Base-by-base conservation (phyloP, 768 basidiomycete species). In the Hemileccinum impolitum region DNA sequence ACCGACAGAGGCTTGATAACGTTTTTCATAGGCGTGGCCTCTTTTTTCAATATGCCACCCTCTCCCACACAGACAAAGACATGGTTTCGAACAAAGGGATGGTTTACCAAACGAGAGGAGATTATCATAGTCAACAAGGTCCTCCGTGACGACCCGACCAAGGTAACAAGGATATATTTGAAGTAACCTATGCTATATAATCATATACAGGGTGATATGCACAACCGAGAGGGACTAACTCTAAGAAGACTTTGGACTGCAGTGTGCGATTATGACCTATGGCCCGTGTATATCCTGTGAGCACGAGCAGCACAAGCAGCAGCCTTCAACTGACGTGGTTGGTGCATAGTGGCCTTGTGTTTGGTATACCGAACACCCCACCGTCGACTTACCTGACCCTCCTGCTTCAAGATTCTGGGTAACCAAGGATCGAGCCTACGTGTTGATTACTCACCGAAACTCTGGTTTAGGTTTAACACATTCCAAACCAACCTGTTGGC, bases 61-160 rank as follows among this genome's bases (percentile, higher is more conserved):
- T 78, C 77, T 3, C 81, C 81, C 2, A 83, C 79, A 2, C 79
- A 81, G 55, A 80, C 82, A 1, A 78, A 73, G 50, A 62, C 72
- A 1, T 77, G 80, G 76, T 81, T 77, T 68, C 61, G 81, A 39
- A 78, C 77, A 0, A 76, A 78, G 34, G 80, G 82, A 0, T 85
- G 82, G 82, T 84, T 83, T 59, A 79, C 75, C 0, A 79, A 81
- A 41, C 68, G 77, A 17, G 79, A 85, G 52, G 83, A 84, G 55
- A 65, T 71, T 1, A 85, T 86, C 42, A 72, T 81, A 1, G 80
- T 84, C 2, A 74, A 76, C 39, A 73, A 80, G 12, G 70, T 85
- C n/a, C 66, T 85, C 18, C 72, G 83, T 7, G 83, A 84, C 59
- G 82, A 84, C 58, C 82, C 82, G 4, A 72, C 75, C 8, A 84